Conservation (phyloP, 129 eudicot genomes). For the Daucus carota region DNA sequence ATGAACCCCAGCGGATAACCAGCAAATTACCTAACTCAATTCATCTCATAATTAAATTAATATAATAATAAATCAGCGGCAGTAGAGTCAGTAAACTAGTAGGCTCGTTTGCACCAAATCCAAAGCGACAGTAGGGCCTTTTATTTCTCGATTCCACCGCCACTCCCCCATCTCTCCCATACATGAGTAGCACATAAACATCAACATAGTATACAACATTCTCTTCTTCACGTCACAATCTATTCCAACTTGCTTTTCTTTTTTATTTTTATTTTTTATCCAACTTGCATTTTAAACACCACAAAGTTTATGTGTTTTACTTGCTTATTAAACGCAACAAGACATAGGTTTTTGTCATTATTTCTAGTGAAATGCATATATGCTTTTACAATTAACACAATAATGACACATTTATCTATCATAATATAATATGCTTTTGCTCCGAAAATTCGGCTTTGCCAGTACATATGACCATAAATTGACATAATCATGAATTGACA, state of each 20-base stretch:
- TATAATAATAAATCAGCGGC: too few species aligned
- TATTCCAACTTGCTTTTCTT: not conserved
- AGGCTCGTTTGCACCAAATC: not conserved
- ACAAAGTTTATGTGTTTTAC: too few species aligned
- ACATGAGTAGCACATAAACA: not conserved
- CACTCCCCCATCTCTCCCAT: too few species aligned
- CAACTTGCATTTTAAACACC: not conserved
- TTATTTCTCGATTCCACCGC: slow-evolving; percentile 2
- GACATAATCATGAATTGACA: not conserved
- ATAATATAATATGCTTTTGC: too few species aligned
- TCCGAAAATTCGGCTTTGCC: too few species aligned
- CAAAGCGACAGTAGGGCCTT: not conserved
- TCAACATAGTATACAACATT: not conserved
- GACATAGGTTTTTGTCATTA: too few species aligned
- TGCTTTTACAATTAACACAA: too few species aligned
- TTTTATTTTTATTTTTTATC: not conserved
- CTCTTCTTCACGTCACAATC: not conserved
- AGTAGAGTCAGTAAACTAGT: not conserved
- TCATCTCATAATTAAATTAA: not conserved
- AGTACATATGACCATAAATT: too few species aligned
- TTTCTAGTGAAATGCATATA: too few species aligned
- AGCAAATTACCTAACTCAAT: slow-evolving; percentile 6
- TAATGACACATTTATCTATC: too few species aligned
- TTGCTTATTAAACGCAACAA: too few species aligned
- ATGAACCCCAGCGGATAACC: slow-evolving; percentile 4